phyloP scores from a whole-genome alignment of 768 basidiomycete genomes.

The Calocybe gangraenosa region DNA sequence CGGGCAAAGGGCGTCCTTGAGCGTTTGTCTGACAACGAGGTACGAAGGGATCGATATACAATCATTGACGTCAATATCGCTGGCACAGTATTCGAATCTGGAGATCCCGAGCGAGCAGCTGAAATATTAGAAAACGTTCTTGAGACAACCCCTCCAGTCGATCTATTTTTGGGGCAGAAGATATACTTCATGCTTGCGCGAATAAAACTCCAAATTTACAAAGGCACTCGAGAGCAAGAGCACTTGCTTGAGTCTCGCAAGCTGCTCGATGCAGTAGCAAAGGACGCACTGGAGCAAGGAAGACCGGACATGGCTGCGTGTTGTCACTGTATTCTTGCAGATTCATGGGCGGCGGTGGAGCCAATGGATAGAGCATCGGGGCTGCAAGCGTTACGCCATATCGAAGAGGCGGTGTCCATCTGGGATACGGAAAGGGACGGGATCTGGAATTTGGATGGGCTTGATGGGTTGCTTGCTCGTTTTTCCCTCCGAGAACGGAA shows the following conservation, averaged over 20 bases:
- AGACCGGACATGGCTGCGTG: not conserved
- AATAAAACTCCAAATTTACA: not conserved
- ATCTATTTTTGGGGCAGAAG: not conserved
- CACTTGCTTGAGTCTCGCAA: not conserved
- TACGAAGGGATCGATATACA: not conserved
- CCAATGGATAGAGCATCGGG: not conserved
- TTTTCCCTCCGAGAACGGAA: not conserved
- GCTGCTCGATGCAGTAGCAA: not conserved
- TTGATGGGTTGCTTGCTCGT: conserved; percentile 1
- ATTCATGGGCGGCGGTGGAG: not conserved
- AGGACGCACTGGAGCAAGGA: not conserved
- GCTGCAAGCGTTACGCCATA: not conserved
- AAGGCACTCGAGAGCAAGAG: not conserved
- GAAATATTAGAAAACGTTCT: not conserved
- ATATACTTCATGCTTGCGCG: not conserved
- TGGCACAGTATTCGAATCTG: not conserved
- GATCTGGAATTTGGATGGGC: not conserved
- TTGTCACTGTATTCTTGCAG: not conserved
- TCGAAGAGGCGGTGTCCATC: not conserved
- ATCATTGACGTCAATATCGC: not conserved
- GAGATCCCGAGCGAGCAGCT: not conserved
- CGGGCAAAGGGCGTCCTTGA: not conserved
- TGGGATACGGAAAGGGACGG: not conserved
- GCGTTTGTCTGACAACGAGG: not conserved
- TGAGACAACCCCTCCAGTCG: not conserved